phyloP scores from a whole-genome alignment of 805 yeast species.

The Candida corydali region DNA sequence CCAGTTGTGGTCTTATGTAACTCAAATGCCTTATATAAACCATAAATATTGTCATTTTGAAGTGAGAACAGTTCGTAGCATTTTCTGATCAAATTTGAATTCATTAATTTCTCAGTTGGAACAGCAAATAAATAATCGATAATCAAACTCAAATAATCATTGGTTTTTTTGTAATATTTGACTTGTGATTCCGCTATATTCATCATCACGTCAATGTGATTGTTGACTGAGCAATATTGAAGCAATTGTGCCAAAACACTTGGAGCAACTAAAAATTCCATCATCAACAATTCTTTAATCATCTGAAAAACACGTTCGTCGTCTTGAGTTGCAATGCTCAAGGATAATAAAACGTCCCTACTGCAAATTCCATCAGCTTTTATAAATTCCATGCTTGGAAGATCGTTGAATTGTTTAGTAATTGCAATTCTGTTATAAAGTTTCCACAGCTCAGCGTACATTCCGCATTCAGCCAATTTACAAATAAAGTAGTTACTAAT shows the following conservation, averaged over 20 bases:
- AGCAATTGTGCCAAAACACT: slow-evolving; percentile 25
- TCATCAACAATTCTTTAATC: slow-evolving; percentile 31
- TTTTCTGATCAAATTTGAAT: slow-evolving; percentile 25
- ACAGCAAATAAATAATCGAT: slow-evolving; percentile 9
- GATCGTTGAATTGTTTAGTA: slow-evolving; percentile 30
- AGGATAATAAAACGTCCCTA: slow-evolving; percentile 28
- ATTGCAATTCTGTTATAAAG: slow-evolving; percentile 31
- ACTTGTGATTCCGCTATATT: slow-evolving; percentile 33
- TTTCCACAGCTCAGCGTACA: slow-evolving; percentile 23
- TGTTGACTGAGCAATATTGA: slow-evolving; percentile 23
- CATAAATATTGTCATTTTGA: slow-evolving; percentile 28
- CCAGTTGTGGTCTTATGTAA: slow-evolving; percentile 13
- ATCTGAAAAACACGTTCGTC: slow-evolving; percentile 30
- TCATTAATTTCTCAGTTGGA: slow-evolving; percentile 19
- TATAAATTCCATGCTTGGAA: slow-evolving; percentile 9
- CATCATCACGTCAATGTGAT: slow-evolving; percentile 29
- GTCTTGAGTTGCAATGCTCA: slow-evolving; percentile 31
- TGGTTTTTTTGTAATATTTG: slow-evolving; percentile 16
- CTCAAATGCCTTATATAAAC: slow-evolving; percentile 22
- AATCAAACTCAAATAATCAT: slow-evolving; percentile 21
- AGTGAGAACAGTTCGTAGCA: slow-evolving; percentile 24
- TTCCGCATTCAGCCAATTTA: slow-evolving; percentile 18
- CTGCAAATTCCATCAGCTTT: slow-evolving; percentile 12
- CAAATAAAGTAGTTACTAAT: slow-evolving; percentile 29
- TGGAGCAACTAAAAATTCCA: slow-evolving; percentile 25